Base-by-base conservation (phyloP, 352 stramenopile genomes). In the Globisporangium middletonii region DNA sequence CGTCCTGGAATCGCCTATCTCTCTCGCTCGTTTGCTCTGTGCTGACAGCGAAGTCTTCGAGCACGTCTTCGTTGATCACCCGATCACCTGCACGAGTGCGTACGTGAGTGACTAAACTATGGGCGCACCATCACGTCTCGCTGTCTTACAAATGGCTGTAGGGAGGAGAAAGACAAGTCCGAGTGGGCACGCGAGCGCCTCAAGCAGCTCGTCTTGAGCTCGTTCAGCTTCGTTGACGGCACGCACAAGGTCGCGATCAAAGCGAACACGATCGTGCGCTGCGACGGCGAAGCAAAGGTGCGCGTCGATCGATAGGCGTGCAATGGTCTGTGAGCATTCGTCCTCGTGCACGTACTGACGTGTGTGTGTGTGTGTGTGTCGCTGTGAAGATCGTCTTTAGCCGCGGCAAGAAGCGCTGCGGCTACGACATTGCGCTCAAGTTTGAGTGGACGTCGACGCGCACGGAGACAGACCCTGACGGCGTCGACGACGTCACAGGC, bases 151-250 rank as follows among this genome's bases (percentile, higher is more conserved):
- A 13, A 9, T 38, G 33, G 33, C 7, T 38, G 19, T 48, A 93
- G 83, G 83, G 84, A 94, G 62, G 84, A 94, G 58, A 69, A 69
- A 1, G 79, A 94, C 72, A 92, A 89, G 67, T 92, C 84, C 3
- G 72, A 83, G 49, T 94, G 84, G 84, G 84, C 84, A 23, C 67
- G 70, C 15, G 81, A 89, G 45, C 75, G 72, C 1, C 72, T 94
- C 27, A 89, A 88, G 70, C 58, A 88, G 38, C 80, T 77, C 63
- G 77, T 94, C 37, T 53, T 91, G 30, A 73, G 60, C 37, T 73
- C 65, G 4, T 94, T 90, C 58, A 62, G 45, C 48, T 78, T 91
- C 43, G 68, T 76, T 11, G 73, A 89, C 50, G 72, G 70, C 23
- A 60, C 59, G 11, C 63, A 76, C 52, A 67, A 65, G 49, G 55